Base-by-base conservation (phyloP, 306 rosid species). In the Vicia faba region DNA sequence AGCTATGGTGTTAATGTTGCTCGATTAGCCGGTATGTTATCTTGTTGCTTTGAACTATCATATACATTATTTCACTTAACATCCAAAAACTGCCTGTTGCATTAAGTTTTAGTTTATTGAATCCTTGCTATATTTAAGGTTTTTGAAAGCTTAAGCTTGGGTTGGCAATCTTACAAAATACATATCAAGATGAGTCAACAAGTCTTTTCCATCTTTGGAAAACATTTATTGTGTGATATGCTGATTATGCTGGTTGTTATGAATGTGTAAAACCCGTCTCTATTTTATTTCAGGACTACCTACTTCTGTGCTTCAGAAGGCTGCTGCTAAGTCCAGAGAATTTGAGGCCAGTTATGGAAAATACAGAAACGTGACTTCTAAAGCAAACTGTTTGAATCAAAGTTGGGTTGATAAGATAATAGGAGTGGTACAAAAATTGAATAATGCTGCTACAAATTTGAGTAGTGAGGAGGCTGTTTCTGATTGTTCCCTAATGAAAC, bases 1-100 rank as follows among this genome's bases (percentile, higher is more conserved):
- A 90, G 99, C 85, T 95, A 90, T 84, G 99, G 96, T 51, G 96
- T 90, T 70, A 90, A 90, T 61, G 89, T 95, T 74, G 96, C 99
- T 15, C 91, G 91, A 58, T 66, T 95, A 84, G 99, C 99, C 63
- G 96, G 96, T 90, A 85, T 46, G 84, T 10, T 12, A 6, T 48
- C 57, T 77, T 71, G 7, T 48, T 20, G 41, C 35, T 71, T 46
- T 69, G 16, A 60, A 5, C 55, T 54, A 25, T 43, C n/a, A 19
- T 13, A 28, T 29, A 40, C 65, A 43, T 64, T 41, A 54, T 36
- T 41, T 72, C 41, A 16, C 38, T 35, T 63, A 35, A 33, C 49
- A 64, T 69, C 18, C 66, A 69, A 51, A 19, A 41, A 43, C 28
- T 7, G 64, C 35, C 1, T 23, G 29, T 61, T 68, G 16, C 76